These are phyloP conservation scores for Fomitopsis pinicola DNA, from an alignment of 1,284 basidiomycete species.

Conservation along the genomic window DNA sequence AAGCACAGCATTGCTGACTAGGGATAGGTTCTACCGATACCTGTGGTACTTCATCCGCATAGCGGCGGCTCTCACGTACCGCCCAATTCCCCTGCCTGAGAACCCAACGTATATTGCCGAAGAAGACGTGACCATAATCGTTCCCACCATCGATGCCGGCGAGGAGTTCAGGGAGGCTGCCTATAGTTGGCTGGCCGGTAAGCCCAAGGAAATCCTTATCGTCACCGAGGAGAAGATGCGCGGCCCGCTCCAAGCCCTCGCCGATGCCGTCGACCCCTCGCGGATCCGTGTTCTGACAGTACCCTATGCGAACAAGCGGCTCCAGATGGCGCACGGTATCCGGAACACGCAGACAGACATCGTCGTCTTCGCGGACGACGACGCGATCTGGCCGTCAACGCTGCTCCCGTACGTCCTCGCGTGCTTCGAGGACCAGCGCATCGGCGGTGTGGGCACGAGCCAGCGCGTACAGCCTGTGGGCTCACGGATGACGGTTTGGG, in stretches of 20 bases:
- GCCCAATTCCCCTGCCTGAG: slow-evolving; percentile 81
- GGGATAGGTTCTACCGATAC: slow-evolving; percentile 77
- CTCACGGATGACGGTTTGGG: slow-evolving; percentile 84
- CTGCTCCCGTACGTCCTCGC: slow-evolving; percentile 82
- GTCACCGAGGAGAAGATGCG: slow-evolving; percentile 91
- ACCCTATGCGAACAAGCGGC: slow-evolving; percentile 87
- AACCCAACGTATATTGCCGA: slow-evolving; percentile 85
- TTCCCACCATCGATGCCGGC: slow-evolving; percentile 91
- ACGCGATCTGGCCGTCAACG: slow-evolving; percentile 91
- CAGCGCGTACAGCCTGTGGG: slow-evolving; percentile 85
- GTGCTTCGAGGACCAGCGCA: slow-evolving; percentile 90
- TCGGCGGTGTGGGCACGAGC: slow-evolving; percentile 87
- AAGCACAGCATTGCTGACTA: slow-evolving; percentile 3
- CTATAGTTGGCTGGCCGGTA: slow-evolving; percentile 84
- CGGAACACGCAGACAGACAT: slow-evolving; percentile 87
- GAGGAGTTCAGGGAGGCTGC: slow-evolving; percentile 94
- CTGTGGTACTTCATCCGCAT: slow-evolving; percentile 87
- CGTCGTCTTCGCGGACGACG: slow-evolving; percentile 94
- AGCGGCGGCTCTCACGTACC: slow-evolving; percentile 70
- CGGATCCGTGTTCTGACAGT: slow-evolving; percentile 86
- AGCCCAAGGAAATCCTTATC: slow-evolving; percentile 90
- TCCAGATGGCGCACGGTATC: slow-evolving; percentile 92
- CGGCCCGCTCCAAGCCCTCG: slow-evolving; percentile 81
- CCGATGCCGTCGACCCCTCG: slow-evolving; percentile 78
- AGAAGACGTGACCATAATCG: slow-evolving; percentile 93